A percentile compares a stretch with the other conserved stretches of the same genome.
Evolutionary conservation across 805 yeast genomes (phyloP).

Genomic region (Priceomyces medius): DNA sequence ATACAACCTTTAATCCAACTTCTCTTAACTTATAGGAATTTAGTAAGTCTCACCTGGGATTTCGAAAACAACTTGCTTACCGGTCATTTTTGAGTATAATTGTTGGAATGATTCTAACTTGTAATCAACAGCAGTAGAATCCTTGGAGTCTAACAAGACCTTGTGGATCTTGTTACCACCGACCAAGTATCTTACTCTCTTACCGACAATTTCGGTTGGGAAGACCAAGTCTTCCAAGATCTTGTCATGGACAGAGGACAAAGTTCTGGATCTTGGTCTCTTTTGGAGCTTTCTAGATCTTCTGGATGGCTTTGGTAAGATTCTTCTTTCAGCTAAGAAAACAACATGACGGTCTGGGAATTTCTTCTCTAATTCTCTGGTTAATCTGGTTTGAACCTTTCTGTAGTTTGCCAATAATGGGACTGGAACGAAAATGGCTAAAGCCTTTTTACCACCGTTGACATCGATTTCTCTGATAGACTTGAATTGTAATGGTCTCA

Average conservation of each 20-base stretch:
- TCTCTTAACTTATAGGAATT: conserved; percentile 12
- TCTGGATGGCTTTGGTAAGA: conserved; percentile 98
- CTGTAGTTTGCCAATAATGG: conserved; percentile 91
- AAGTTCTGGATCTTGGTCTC: conserved; percentile 99
- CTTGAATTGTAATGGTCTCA: conserved; percentile 98
- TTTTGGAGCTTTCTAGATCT: conserved; percentile 90
- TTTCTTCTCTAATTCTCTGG: conserved; percentile 99
- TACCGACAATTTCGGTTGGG: conserved; percentile 99
- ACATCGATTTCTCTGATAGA: conserved; percentile 98
- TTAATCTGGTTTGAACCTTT: conserved; percentile 94
- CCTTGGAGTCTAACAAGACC: conserved; percentile 97
- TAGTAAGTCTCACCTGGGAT: conserved; percentile 55
- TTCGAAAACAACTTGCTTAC: conserved; percentile 99
- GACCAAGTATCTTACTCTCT: conserved; percentile 98
- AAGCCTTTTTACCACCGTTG: conserved; percentile 97
- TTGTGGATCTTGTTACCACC: conserved; percentile 99
- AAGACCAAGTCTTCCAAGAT: conserved; percentile 97
- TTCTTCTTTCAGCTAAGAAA: conserved; percentile 99
- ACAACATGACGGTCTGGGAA: conserved; percentile 99
- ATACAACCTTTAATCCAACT: conserved; percentile 6
- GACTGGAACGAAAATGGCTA: conserved; percentile 97
- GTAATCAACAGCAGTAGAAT: conserved; percentile 94
- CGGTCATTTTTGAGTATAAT: conserved; percentile 97
- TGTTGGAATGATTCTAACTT: conserved; percentile 99
- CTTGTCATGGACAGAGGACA: conserved; percentile 98